Evolutionary conservation across 2,329 filamentous ascomycete species (phyloP), one percentile per base, ranked within the genome.

Genomic region (Lithohypha guttulata): DNA sequence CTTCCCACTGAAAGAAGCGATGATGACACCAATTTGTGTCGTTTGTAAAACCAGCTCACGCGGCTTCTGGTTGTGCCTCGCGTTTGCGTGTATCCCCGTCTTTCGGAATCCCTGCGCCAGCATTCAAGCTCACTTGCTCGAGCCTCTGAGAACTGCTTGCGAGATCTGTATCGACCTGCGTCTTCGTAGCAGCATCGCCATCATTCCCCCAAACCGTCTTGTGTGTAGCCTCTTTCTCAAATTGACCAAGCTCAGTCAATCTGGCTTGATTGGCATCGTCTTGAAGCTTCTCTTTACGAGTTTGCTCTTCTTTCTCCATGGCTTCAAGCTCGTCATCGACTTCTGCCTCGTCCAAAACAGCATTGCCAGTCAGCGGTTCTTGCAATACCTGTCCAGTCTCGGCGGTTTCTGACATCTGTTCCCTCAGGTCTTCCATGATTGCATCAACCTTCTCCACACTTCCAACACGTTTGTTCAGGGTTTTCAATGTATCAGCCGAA

Each of bases 291-390:
- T 68, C 64, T 42, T 70, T 60, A 43, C 53, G 56, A 42, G 75
- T 69, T 54, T 73, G 71, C 53, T 65, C 65, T 48, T 75, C 68
- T 22, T 57, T 65, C 60, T 87, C 78, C 63, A 98, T 65, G 3
- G 70, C 78, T 49, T 82, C 81, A 32, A 96, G 70, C 63, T 95
- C 89, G 44, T 89, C 82, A 50, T 95, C 86, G 40, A 96, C 75
- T 57, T 93, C 87, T 14, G 82, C 70, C 54, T 94, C 87, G 57
- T 94, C 84, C 21, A 93, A 67, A 46, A 55, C 59, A 27, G 52
- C 55, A 10, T 62, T 64, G 9, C 63, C 68, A 30, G 55, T 50
- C 3, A 56, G 54, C 5, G 62, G 60, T 48, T 91, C 84, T 37
- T 78, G 77, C 46, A 96, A 71, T 27, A 89, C 79, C 40, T 71